Evolutionary conservation across 2,329 filamentous ascomycete genomes (phyloP).

Genomic region (Stenocarpella maydis): DNA sequence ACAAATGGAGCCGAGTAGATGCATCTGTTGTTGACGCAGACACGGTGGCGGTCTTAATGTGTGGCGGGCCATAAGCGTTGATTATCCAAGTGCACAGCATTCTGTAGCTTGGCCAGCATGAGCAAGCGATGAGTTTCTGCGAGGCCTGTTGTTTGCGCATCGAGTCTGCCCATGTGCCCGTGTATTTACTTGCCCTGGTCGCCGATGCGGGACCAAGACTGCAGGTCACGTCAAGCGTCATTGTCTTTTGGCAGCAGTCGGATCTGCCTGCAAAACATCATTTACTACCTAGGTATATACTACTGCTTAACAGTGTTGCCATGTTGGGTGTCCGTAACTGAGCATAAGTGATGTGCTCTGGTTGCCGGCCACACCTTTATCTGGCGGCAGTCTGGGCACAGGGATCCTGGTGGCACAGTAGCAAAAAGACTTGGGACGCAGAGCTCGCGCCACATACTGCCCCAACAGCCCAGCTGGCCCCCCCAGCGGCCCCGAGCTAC

Average conservation of each 20-base stretch:
- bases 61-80: constrained; percentile 5
- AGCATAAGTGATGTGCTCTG: not conserved
- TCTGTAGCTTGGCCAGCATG: not conserved
- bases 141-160: not conserved
- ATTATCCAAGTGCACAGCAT: not conserved
- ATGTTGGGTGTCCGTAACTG: not conserved
- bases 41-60: not conserved
- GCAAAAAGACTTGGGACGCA: not conserved
- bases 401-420: not conserved
- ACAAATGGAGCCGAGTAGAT: constrained; percentile 19
- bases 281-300: too few species aligned
- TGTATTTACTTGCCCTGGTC: not conserved
- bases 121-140: not conserved
- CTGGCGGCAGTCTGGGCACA: not conserved
- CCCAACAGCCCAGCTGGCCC: constrained; percentile 1
- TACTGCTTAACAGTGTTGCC: not conserved
- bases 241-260: not conserved
- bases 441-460: constrained; percentile 21
- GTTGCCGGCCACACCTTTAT: constrained; percentile 3
- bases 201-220: not conserved
- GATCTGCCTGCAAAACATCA: not conserved
- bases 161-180: not conserved
- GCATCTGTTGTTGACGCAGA: not conserved
- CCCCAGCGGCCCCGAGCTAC: constrained; percentile 16
- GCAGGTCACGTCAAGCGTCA: not conserved